A percentile compares a stretch with the other conserved stretches of the same genome.
Conservation (phyloP, 73 alveolate species). For the Tetrahymena borealis region DNA sequence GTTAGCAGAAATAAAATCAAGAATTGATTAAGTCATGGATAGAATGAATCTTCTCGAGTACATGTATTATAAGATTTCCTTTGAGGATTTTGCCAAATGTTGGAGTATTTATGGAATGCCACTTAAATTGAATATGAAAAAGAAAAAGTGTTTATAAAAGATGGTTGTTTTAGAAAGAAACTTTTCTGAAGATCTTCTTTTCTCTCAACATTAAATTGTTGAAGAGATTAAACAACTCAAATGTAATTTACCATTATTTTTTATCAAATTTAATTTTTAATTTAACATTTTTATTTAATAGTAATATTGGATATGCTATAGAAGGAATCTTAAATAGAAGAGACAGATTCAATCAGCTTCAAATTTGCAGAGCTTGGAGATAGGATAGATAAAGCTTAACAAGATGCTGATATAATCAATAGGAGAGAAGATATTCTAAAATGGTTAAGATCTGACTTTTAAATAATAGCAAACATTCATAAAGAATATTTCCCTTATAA, state of each 20-base stretch:
- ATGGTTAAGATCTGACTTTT: slow-evolving; percentile 53
- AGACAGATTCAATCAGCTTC: slow-evolving; percentile 16
- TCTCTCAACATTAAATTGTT: slow-evolving; percentile 1
- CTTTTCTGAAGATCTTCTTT: slow-evolving; percentile 54
- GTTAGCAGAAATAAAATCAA: slow-evolving; percentile 37
- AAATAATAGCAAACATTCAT: slow-evolving; percentile 47
- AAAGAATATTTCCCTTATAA: slow-evolving; percentile 49
- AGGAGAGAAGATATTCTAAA: slow-evolving; percentile 61
- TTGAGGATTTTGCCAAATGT: slow-evolving; percentile 54
- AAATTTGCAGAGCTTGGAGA: slow-evolving; percentile 48
- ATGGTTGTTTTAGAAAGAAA: slow-evolving; percentile 51
- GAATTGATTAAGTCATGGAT: slow-evolving; percentile 55
- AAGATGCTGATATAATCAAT: slow-evolving; percentile 51
- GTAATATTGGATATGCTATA: not conserved
- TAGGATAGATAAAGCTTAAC: slow-evolving; percentile 55
- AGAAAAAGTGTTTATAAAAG: slow-evolving; percentile 46
- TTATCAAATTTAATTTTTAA: slow-evolving; percentile 13
- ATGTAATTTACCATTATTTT: slow-evolving; percentile 31
- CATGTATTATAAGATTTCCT: slow-evolving; percentile 46
- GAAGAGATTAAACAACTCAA: slow-evolving; percentile 36
- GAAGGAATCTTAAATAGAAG: slow-evolving; percentile 30
- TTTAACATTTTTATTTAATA: not conserved
- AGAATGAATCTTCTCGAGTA: slow-evolving; percentile 59
- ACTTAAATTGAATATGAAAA: slow-evolving; percentile 45
- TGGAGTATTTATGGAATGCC: slow-evolving; percentile 68